phyloP scores from a whole-genome alignment of 179 eudicot species.

The Carnegiea gigantea region DNA sequence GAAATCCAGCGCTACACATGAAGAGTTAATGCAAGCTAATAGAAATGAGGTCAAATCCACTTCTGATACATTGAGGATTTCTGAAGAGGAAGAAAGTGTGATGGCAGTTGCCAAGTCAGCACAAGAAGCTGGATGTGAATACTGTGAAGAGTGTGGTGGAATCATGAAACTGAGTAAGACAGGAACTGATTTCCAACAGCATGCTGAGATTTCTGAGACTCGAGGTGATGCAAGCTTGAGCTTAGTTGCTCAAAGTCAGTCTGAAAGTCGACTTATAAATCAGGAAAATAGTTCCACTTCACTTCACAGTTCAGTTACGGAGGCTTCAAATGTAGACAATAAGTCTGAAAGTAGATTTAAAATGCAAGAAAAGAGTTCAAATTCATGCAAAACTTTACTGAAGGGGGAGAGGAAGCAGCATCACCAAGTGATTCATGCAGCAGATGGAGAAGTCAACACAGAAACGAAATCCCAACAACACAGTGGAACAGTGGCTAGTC shows the following conservation, averaged over 20 bases:
- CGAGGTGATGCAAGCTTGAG: constrained; percentile 28
- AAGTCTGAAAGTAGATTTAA: constrained; percentile 37
- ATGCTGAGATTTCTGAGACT: constrained; percentile 35
- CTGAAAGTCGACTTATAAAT: constrained; percentile 38
- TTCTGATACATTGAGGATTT: constrained; percentile 29
- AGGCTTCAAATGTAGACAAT: constrained; percentile 28
- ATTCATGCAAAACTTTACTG: constrained; percentile 25
- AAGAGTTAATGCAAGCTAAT: constrained; percentile 33
- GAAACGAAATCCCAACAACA: constrained; percentile 35
- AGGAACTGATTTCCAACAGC: constrained; percentile 28
- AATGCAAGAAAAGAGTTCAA: constrained; percentile 36
- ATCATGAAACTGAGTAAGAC: constrained; percentile 23
- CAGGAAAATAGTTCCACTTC: constrained; percentile 36
- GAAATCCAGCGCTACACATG: constrained; percentile 38
- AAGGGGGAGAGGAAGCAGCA: constrained; percentile 32
- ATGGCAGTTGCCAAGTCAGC: constrained; percentile 24
- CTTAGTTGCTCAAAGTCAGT: constrained; percentile 24
- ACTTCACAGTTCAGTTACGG: constrained; percentile 28
- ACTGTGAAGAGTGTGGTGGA: constrained; percentile 38
- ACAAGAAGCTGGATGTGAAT: constrained; percentile 34
- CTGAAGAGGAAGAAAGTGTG: constrained; percentile 26
- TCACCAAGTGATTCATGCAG: constrained; percentile 26
- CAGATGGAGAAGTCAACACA: constrained; percentile 31
- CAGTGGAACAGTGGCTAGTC: constrained; percentile 27
- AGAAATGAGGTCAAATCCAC: constrained; percentile 26